Base-by-base conservation (phyloP, 306 rosid species). In the Cucurbita ficifolia region DNA sequence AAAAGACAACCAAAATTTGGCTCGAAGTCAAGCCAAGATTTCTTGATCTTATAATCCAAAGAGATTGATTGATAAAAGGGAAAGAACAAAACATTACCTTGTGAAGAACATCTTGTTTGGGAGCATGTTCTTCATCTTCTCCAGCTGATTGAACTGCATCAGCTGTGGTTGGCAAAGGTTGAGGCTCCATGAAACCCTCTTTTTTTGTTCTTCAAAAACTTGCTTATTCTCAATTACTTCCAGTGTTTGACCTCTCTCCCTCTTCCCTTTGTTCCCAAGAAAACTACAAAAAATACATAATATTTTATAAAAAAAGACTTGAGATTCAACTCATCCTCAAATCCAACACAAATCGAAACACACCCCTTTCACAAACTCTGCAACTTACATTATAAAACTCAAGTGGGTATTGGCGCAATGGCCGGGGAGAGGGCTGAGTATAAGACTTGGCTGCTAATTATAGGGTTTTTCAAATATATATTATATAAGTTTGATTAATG, bases 131-230 rank as follows among this genome's bases (percentile, higher is more conserved):
- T 56, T 77, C 75, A 29, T 73, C 82, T 50, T 50, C 76, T 76
- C 21, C 79, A 81, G 55, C 72, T 68, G 83, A 49, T 36, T 87
- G 77, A 68, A 43, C 80, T 74, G 56, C 80, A 55, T 80, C 73
- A 29, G 46, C 56, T 18, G 0, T 5, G 35, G 49, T 42, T 45
- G 52, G 5, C 71, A 64, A 42, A 64, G 71, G n/a, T 56, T 72
- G 13, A 73, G 70, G 67, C 62, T 33, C 49, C 73, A 13, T 58
- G 19, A 67, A 68, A 68, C 1, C 73, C 54, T 46, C 13, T 22
- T 45, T 42, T 18, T 56, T 53, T 56, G 4, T 39, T 48, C 18
- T 64, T 70, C 57, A n/a, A n/a, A n/a, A n/a, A n/a, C n/a, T n/a
- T n/a, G n/a, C n/a, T n/a, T n/a, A n/a, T n/a, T n/a, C n/a, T n/a